Evolutionary conservation across 768 basidiomycete genomes (phyloP).

Genomic region (Trametes coccinea): DNA sequence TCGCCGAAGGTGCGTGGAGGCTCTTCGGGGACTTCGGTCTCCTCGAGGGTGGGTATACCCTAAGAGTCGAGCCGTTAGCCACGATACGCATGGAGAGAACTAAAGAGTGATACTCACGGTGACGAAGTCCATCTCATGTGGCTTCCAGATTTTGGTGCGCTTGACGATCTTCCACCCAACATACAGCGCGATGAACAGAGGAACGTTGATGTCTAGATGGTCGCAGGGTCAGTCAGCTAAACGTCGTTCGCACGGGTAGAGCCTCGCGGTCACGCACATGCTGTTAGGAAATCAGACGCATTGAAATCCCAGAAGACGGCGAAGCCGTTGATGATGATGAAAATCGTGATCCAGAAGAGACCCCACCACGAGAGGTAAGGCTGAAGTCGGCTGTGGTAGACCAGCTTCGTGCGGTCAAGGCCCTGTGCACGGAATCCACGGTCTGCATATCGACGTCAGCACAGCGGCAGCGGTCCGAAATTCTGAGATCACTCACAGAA

Average conservation of each 20-base stretch:
- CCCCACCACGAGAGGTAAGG: conserved; percentile 75
- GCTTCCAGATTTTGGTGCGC: conserved; percentile 49
- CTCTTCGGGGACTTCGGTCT: conserved; percentile 58
- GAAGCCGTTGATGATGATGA: conserved; percentile 59
- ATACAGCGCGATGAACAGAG: conserved; percentile 49
- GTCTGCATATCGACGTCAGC: conserved; percentile 35
- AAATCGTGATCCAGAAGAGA: conserved; percentile 60
- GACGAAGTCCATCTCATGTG: conserved; percentile 69
- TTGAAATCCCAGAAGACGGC: conserved; percentile 66
- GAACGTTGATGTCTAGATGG: conserved; percentile 44
- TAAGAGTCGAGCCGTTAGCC: neutral
- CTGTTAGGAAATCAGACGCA: conserved; percentile 49
- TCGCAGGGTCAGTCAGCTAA: neutral
- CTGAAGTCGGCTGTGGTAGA: conserved; percentile 62
- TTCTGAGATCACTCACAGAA: conserved; percentile 51
- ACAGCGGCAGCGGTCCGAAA: neutral
- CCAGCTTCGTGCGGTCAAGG: conserved; percentile 57
- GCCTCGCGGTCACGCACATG: conserved; percentile 36
- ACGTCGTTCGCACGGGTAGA: neutral
- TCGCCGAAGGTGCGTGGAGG: conserved; percentile 52
- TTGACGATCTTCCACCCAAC: conserved; percentile 45
- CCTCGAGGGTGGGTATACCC: conserved; percentile 67
- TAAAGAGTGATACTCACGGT: conserved; percentile 32
- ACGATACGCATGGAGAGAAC: neutral
- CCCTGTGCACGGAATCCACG: conserved; percentile 67